Evolutionary conservation across 2,329 filamentous ascomycete genomes (phyloP).

Genomic region (Aspergillus fumigatiaffinis): DNA sequence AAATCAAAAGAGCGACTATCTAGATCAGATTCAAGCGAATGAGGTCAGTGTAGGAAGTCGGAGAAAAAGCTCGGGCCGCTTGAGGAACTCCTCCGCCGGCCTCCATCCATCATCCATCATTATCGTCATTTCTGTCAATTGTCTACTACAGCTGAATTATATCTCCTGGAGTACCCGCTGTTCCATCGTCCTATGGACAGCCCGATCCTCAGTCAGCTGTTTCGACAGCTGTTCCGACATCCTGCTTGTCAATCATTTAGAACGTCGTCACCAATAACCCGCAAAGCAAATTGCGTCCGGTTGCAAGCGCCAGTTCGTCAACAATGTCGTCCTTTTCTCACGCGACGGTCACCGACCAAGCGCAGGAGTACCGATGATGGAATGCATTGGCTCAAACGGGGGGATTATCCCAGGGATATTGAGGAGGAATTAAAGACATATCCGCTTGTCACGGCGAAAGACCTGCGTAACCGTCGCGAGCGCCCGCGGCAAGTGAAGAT

Average conservation of each 20-base stretch:
- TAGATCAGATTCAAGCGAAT: neutral
- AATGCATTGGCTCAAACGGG: conserved; percentile 81
- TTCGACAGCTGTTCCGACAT: conserved; percentile 80
- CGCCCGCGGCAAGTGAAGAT: conserved; percentile 89
- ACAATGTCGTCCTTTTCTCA: conserved; percentile 36
- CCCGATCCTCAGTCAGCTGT: conserved; percentile 70
- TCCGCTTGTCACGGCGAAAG: conserved; percentile 78
- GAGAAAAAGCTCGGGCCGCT: conserved; percentile 38
- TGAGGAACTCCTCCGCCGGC: conserved; percentile 10
- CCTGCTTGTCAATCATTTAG: conserved; percentile 58
- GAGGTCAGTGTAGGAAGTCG: neutral
- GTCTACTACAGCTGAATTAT: neutral
- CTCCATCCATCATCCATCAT: conserved; percentile 10
- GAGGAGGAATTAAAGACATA: conserved; percentile 75
- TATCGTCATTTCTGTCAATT: neutral
- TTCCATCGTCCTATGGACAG: conserved; percentile 65
- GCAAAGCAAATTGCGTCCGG: conserved; percentile 16
- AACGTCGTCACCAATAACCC: conserved; percentile 28
- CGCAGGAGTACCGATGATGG: conserved; percentile 49
- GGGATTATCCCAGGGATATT: conserved; percentile 71
- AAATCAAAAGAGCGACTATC: neutral
- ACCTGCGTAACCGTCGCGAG: conserved; percentile 67
- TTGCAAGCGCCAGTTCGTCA: conserved; percentile 22
- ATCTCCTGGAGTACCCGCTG: neutral
- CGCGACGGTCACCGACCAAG: conserved; percentile 31